Conservation (phyloP, 345 rosid species). For the Populus alba region DNA sequence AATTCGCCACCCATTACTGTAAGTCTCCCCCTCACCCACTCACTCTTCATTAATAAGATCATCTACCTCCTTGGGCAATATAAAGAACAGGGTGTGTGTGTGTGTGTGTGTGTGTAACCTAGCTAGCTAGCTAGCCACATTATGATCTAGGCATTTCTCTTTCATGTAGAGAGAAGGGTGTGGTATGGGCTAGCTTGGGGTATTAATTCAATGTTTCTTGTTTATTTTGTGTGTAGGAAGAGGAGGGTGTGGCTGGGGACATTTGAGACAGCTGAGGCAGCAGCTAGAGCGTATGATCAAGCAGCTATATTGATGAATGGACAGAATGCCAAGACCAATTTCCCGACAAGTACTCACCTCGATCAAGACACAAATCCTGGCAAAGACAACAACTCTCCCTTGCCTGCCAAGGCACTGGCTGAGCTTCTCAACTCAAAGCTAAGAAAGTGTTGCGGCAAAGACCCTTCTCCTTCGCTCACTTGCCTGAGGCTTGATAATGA, state of each 20-base stretch:
- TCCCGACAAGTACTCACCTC: conserved; percentile 32
- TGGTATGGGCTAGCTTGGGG: not conserved
- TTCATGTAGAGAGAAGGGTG: not conserved
- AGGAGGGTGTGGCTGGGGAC: conserved; percentile 85
- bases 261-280: conserved; percentile 73
- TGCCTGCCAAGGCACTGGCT: conserved; percentile 42
- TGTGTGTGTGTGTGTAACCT: not conserved
- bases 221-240: conserved; percentile 41
- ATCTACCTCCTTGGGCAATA: not conserved
- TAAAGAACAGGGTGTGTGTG: not conserved
- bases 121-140: not conserved
- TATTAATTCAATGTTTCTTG: not conserved
- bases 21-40: conserved; percentile 18
- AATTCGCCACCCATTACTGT: conserved; percentile 80
- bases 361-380: not conserved
- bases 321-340: conserved; percentile 68
- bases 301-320: conserved; percentile 73
- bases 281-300: conserved; percentile 69
- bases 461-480: conserved; percentile 57
- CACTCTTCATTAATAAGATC: conserved; percentile 19
- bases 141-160: not conserved
- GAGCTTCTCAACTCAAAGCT: conserved; percentile 58
- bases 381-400: conserved; percentile 1
- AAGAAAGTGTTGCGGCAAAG: conserved; percentile 44
- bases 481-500: conserved; percentile 69